Evolutionary conservation across 2,329 filamentous ascomycete genomes (phyloP).

Genomic region (Chrysoporthe cubensis): DNA sequence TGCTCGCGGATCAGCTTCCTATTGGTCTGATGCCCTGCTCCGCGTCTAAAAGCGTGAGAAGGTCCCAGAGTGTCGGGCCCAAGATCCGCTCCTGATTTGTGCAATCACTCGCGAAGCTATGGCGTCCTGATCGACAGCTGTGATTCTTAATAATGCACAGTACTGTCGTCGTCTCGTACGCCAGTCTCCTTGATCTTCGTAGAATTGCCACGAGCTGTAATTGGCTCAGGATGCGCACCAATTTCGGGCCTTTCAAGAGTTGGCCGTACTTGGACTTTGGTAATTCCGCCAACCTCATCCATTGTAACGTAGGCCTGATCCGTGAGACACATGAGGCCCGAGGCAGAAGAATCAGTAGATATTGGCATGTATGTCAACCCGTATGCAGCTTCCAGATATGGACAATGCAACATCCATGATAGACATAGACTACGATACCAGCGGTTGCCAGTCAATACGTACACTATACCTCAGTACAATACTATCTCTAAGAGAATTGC

Average conservation of each 20-base stretch:
- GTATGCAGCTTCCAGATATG: neutral
- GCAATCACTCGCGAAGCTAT: neutral
- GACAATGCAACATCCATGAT: neutral
- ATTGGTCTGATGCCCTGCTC: conserved; percentile 11
- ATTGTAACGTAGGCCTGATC: neutral
- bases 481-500: neutral
- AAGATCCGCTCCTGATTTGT: conserved; percentile 10
- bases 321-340: no score
- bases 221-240: neutral
- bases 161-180: neutral
- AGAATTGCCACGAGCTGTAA: neutral
- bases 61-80: conserved; percentile 18
- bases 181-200: neutral
- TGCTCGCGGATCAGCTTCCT: neutral
- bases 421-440: neutral
- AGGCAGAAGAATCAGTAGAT: neutral
- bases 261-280: neutral
- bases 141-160: neutral
- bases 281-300: neutral
- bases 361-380: neutral
- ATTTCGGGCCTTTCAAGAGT: neutral
- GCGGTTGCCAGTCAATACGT: neutral
- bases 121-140: neutral
- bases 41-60: conserved; percentile 16
- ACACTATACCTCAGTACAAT: neutral